These are phyloP conservation scores for Nakaseomyces delphensis DNA, from an alignment of 1,139 yeast species.

Conservation along the genomic window DNA sequence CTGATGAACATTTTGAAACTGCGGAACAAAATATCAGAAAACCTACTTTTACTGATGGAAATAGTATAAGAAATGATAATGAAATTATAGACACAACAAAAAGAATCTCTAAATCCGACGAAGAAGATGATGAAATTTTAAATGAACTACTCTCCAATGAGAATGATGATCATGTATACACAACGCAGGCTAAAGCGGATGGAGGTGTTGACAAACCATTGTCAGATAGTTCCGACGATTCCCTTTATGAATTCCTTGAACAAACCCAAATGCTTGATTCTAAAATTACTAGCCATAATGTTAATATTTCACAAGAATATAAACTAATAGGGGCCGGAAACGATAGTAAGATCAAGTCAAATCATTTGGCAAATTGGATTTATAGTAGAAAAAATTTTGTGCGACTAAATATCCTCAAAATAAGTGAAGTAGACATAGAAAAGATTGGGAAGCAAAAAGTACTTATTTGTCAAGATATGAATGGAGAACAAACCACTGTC, in stretches of 20 bases:
- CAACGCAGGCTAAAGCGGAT: background rate
- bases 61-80: background rate
- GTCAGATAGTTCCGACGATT: constrained; percentile 9
- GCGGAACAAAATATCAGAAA: background rate
- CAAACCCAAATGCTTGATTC: constrained; percentile 5
- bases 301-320: background rate
- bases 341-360: background rate
- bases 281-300: background rate
- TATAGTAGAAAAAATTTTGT: constrained; percentile 38
- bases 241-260: constrained; percentile 3
- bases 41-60: background rate
- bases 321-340: background rate
- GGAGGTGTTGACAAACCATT: background rate
- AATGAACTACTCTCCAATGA: constrained; percentile 10
- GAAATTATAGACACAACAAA: background rate
- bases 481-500: constrained; percentile 34
- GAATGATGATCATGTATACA: constrained; percentile 1
- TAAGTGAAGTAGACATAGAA: constrained; percentile 32
- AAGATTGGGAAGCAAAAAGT: constrained; percentile 40
- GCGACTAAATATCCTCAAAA: constrained; percentile 37
- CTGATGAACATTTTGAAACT: background rate
- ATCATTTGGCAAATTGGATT: background rate
- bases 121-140: constrained; percentile 23
- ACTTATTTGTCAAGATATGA: constrained; percentile 39
- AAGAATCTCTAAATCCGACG: constrained; percentile 4